A percentile compares a stretch with the other conserved stretches of the same genome.
Evolutionary conservation across 2,329 filamentous ascomycete species (phyloP).

Genomic region (Ceratocystis huliohia): DNA sequence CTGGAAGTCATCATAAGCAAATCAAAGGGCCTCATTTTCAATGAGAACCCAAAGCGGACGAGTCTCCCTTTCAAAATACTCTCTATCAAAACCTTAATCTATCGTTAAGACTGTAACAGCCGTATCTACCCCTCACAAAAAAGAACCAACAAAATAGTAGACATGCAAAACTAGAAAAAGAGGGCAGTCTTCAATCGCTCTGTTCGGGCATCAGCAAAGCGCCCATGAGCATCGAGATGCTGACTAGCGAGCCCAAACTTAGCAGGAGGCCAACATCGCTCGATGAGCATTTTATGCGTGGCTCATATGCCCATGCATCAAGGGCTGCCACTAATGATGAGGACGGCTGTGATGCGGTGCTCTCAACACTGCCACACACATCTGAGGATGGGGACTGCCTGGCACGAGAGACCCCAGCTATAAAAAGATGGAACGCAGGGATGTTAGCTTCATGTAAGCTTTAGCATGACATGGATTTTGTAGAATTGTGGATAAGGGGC

Average conservation of each 20-base stretch:
- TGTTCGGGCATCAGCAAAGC: slow-evolving; percentile 14
- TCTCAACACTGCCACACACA: neutral
- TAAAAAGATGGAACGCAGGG: slow-evolving; percentile 7
- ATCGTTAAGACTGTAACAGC: neutral
- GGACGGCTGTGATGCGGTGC: neutral
- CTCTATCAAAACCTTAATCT: neutral
- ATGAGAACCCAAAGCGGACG: too few relatives aligned
- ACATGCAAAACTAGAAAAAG: slow-evolving; percentile 1
- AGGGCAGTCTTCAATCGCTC: slow-evolving; percentile 4
- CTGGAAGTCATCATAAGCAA: too few relatives aligned
- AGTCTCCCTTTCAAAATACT: too few relatives aligned
- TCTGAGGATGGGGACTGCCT: neutral
- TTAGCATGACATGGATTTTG: neutral
- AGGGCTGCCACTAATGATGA: slow-evolving; percentile 3
- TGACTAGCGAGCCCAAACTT: slow-evolving; percentile 16
- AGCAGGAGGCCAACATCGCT: slow-evolving; percentile 15
- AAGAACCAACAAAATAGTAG: neutral
- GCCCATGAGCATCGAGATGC: slow-evolving; percentile 17
- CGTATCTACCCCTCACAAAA: neutral
- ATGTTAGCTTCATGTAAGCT: neutral
- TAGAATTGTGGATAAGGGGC: neutral
- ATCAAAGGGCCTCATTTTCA: too few relatives aligned
- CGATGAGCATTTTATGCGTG: slow-evolving; percentile 16
- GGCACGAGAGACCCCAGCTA: neutral
- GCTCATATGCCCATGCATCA: slow-evolving; percentile 16